Evolutionary conservation across 768 basidiomycete species (phyloP).

Genomic region (Chalciporus pseudorubinellus): DNA sequence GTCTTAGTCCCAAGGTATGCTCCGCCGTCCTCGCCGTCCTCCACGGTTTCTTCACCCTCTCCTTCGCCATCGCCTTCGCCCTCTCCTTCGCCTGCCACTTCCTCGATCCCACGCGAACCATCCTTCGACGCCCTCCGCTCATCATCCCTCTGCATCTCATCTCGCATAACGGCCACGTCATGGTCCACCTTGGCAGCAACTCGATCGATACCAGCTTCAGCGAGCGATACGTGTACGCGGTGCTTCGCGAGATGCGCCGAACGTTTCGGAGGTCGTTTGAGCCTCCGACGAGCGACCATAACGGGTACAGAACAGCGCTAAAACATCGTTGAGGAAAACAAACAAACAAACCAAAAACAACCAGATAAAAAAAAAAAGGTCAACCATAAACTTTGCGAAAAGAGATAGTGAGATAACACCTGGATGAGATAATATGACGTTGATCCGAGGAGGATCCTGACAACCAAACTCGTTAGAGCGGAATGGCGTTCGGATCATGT

Average conservation of each 20-base stretch:
- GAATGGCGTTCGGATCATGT: neutral
- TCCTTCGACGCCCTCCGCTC: constrained; percentile 29
- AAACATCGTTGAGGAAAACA: neutral
- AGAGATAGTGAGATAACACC: constrained; percentile 35
- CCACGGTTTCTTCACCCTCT: neutral
- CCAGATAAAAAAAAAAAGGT: neutral
- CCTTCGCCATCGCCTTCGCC: constrained; percentile 21
- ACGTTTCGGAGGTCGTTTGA: constrained; percentile 82
- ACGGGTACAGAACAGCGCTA: constrained; percentile 94
- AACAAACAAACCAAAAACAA: neutral
- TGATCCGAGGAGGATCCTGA: constrained; percentile 86
- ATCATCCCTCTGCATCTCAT: constrained; percentile 72
- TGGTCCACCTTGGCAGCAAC: constrained; percentile 83
- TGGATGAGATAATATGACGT: constrained; percentile 94
- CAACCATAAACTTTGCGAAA: neutral
- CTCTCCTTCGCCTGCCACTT: constrained; percentile 19
- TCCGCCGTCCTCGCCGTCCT: constrained; percentile 22
- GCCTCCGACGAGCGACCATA: constrained; percentile 91
- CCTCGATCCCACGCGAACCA: constrained; percentile 12
- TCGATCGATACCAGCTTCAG: constrained; percentile 83
- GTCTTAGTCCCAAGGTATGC: constrained; percentile 29
- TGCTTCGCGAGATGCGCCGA: constrained; percentile 80
- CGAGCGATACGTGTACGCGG: constrained; percentile 80
- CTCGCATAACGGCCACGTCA: constrained; percentile 78
- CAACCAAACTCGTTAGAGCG: neutral